Evolutionary conservation across 2,329 filamentous ascomycete species (phyloP), one percentile per base, ranked within the genome.

Genomic region (Neophaeococcomyces mojaviensis): DNA sequence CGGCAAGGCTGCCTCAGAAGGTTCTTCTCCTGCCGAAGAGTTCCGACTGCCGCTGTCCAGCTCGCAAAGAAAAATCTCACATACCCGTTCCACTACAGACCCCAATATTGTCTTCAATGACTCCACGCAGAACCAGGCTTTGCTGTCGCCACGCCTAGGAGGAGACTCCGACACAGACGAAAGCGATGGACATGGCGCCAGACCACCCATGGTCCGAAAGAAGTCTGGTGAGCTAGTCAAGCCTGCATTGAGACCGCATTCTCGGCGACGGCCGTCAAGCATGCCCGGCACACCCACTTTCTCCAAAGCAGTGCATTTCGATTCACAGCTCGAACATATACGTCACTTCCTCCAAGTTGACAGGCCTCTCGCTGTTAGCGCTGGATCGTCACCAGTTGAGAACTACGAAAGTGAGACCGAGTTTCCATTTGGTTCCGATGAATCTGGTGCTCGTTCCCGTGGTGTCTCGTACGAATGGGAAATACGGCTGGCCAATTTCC

Each of bases 251-350:
- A 82, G 92, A 41, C 81, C 84, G 32, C 74, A 86, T 10, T 86
- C 85, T 12, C 78, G 79, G 54, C 77, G 87, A 54, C 79, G 92
- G 48, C 90, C 90, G 1, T 94, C 87, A 3, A 97, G 90, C 69
- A 94, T 97, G 87, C 92, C 92, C 7, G 92, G 92, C 45, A 98
- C 92, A 0, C 92, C 92, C 0, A 92, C 90, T 7, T 97, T 90
- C 62, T 85, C 84, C 56, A 98, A 98, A 66, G 88, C 86, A 10
- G 92, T 98, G n/a, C 92, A 98, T 67, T 98, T 98, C 62, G 92
- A 97, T 67, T 87, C 90, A 20, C 87, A 95, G 61, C 79, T 97
- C 32, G 92, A 97, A 68, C 90, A 97, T 58, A 90, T 97, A 32
- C 81, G 92, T 26, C 92, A 97, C 63, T 98, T 98, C 65, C 72